Evolutionary conservation across 208 protist species (phyloP).

Genomic region (Trypanosoma rangeli): DNA sequence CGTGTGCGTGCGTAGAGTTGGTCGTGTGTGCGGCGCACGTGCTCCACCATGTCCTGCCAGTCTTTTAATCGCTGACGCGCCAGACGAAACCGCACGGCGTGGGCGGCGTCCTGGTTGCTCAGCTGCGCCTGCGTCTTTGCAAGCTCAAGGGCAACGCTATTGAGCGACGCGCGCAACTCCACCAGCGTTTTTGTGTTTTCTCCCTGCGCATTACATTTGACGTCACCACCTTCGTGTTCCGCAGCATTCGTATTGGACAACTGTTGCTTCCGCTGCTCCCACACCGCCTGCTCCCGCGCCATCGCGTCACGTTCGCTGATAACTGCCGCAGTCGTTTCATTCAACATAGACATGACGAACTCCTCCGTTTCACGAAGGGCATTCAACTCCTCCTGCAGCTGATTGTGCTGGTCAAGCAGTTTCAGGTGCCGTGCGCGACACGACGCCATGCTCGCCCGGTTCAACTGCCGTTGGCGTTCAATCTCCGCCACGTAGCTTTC

Average conservation of each 20-base stretch:
- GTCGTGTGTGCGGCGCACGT: slow-evolving; percentile 27
- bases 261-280: slow-evolving; percentile 2
- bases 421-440: slow-evolving; percentile 22
- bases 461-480: slow-evolving; percentile 18
- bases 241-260: not conserved
- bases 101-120: slow-evolving; percentile 30
- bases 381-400: slow-evolving; percentile 37
- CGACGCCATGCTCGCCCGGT: slow-evolving; percentile 17
- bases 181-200: slow-evolving; percentile 9
- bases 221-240: not conserved
- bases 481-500: slow-evolving; percentile 33
- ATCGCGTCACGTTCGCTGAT: slow-evolving; percentile 16
- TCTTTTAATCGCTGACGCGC: slow-evolving; percentile 53
- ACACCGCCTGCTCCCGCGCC: slow-evolving; percentile 20
- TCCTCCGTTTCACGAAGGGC: slow-evolving; percentile 43
- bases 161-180: slow-evolving; percentile 30
- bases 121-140: slow-evolving; percentile 20
- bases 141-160: slow-evolving; percentile 18
- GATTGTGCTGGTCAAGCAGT: slow-evolving; percentile 32
- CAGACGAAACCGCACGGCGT: slow-evolving; percentile 40
- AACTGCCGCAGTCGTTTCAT: slow-evolving; percentile 26
- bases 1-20: slow-evolving; percentile 39
- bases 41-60: slow-evolving; percentile 50
- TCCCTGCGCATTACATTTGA: not conserved
- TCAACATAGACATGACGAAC: slow-evolving; percentile 36